Percentiles rank a stretch among this genome's conserved stretches.
Conservation (phyloP, 2,329 filamentous ascomycete species). For the Neonectria hederae region DNA sequence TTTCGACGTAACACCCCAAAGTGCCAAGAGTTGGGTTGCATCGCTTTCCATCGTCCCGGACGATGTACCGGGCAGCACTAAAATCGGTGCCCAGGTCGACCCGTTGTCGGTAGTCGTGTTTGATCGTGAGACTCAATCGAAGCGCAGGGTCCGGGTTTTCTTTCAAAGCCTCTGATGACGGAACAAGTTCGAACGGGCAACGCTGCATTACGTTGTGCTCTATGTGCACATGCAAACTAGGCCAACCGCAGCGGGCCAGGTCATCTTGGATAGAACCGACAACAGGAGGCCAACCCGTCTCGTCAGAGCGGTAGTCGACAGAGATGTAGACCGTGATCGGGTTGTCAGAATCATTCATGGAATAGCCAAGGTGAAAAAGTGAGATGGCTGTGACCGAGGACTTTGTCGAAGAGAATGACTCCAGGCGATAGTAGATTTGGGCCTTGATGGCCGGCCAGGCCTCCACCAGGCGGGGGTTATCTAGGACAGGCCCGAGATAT, state of each 20-base stretch:
- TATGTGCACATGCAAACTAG: neutral
- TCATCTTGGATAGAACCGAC: neutral
- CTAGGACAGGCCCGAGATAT: neutral
- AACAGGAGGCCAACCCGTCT: neutral
- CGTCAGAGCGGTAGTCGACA: neutral
- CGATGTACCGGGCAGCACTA: neutral
- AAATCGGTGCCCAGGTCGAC: neutral
- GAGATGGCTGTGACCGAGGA: neutral
- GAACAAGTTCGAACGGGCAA: neutral
- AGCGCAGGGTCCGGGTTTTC: too few species aligned
- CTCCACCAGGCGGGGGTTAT: neutral
- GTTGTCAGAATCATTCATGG: neutral
- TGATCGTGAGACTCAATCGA: neutral
- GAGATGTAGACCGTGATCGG: slow-evolving; percentile 10
- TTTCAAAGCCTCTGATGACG: too few species aligned
- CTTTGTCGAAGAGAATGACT: neutral
- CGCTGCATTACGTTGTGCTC: slow-evolving; percentile 7
- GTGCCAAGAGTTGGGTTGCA: neutral
- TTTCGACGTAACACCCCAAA: slow-evolving; percentile 4
- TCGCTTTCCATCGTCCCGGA: neutral
- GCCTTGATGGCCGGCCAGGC: neutral
- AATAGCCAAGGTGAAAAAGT: neutral
- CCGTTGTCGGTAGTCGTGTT: neutral
- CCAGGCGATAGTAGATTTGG: neutral
- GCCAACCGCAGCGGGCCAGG: neutral